A percentile compares a stretch with the other conserved stretches of the same genome.
These are phyloP conservation scores for Aspergillus wentii DNA, from an alignment of 495 filamentous ascomycete species.

Conservation along the genomic window DNA sequence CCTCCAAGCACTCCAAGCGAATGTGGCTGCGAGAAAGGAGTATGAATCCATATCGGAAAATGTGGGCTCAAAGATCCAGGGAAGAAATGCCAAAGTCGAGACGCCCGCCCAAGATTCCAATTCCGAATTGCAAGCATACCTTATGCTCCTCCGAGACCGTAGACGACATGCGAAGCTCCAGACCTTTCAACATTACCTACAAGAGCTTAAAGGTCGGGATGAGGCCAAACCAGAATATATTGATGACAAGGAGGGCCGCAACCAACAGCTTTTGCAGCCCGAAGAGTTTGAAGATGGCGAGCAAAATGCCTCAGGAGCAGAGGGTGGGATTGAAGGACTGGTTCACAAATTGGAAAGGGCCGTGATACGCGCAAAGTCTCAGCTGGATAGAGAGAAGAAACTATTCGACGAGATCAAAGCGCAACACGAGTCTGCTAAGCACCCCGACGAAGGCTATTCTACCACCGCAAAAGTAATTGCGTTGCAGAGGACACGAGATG, in stretches of 20 bases:
- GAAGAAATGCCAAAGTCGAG: neutral
- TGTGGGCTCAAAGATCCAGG: conserved; percentile 6
- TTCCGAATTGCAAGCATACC: conserved; percentile 43
- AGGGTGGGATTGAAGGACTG: conserved; percentile 41
- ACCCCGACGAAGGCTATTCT: conserved; percentile 3
- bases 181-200: conserved; percentile 46
- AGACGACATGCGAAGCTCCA: conserved; percentile 50
- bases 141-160: conserved; percentile 50
- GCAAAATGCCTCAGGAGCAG: conserved; percentile 11
- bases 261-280: conserved; percentile 37
- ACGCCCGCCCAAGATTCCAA: conserved; percentile 16
- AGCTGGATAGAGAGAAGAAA: conserved; percentile 57
- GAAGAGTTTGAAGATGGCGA: conserved; percentile 18
- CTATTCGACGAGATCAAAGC: conserved; percentile 54
- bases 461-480: conserved; percentile 37
- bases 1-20: conserved; percentile 53
- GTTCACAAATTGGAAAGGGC: conserved; percentile 60
- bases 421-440: conserved; percentile 16
- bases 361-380: conserved; percentile 56
- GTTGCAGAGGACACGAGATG: conserved; percentile 52
- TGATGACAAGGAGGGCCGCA: conserved; percentile 36
- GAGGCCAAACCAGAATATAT: conserved; percentile 45
- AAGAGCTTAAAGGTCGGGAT: conserved; percentile 30
- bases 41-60: conserved; percentile 31
- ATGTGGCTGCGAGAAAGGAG: conserved; percentile 48